Conservation (phyloP, 208 protist genomes). For the Perkinsela sp. region DNA sequence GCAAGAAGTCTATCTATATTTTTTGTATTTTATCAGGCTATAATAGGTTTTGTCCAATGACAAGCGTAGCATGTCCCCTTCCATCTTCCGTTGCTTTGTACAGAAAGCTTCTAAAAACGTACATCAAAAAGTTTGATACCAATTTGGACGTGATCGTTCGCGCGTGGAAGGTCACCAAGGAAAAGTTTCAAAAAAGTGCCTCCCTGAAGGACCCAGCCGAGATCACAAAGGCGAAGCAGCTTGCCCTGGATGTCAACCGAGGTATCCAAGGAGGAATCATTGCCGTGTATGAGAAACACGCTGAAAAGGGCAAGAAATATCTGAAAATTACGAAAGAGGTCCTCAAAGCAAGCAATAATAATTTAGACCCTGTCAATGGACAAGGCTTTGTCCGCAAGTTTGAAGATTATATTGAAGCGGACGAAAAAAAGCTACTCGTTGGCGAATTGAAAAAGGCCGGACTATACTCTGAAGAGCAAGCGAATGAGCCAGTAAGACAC, state of each 20-base stretch:
- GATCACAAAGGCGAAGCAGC: background rate
- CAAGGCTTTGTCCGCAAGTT: constrained; percentile 48
- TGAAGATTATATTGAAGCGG: constrained; percentile 25
- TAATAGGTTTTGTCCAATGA: no score
- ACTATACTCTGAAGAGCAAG: background rate
- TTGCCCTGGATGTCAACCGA: constrained; percentile 15
- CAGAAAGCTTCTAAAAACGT: constrained; percentile 37
- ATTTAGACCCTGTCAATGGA: constrained; percentile 28
- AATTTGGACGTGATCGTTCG: constrained; percentile 37
- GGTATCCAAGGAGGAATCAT: constrained; percentile 32
- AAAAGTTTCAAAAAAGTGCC: constrained; percentile 15
- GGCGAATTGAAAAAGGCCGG: background rate
- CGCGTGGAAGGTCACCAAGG: constrained; percentile 55
- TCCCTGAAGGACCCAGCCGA: background rate
- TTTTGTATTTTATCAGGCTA: no score
- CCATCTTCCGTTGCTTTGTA: constrained; percentile 12
- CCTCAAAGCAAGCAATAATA: constrained; percentile 36
- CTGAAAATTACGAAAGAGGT: constrained; percentile 42
- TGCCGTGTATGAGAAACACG: constrained; percentile 20
- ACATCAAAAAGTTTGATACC: constrained; percentile 53
- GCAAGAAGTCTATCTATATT: no score
- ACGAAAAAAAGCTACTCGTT: background rate
- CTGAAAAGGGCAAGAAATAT: constrained; percentile 27
- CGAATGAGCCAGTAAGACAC: no score
- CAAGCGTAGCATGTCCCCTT: no score